Conservation (phyloP, 2,329 filamentous ascomycete genomes). For the Colletotrichum australisinense region DNA sequence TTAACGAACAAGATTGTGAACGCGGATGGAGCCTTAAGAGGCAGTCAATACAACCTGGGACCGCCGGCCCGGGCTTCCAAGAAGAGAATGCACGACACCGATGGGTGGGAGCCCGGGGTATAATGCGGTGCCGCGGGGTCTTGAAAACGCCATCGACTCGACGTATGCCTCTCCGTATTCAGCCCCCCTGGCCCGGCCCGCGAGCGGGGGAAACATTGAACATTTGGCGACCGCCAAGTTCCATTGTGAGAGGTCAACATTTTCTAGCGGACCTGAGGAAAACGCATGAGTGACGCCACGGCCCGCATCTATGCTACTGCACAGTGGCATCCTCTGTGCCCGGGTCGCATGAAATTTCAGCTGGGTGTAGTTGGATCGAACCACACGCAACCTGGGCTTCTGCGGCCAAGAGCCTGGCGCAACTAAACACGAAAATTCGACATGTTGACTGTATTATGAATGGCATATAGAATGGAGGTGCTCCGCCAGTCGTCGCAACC, state of each 20-base stretch:
- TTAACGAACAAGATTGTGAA: background rate
- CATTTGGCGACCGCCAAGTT: constrained; percentile 16
- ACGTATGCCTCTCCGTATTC: background rate
- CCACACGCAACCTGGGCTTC: background rate
- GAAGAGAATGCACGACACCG: background rate
- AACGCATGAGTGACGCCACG: constrained; percentile 17
- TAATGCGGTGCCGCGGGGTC: background rate
- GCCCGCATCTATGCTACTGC: background rate
- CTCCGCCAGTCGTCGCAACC: background rate
- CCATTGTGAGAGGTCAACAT: background rate
- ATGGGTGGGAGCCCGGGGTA: background rate
- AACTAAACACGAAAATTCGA: background rate
- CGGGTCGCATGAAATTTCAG: background rate
- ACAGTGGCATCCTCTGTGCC: constrained; percentile 5
- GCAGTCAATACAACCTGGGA: background rate
- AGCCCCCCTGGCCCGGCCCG: background rate
- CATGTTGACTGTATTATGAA: background rate
- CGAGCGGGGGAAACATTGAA: constrained; percentile 1
- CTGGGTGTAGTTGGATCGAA: background rate
- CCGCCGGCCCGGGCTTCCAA: background rate
- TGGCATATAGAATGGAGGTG: constrained; percentile 19
- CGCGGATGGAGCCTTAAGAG: background rate
- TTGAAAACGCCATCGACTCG: background rate
- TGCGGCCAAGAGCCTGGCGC: background rate
- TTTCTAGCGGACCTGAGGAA: constrained; percentile 21